phyloP scores from a whole-genome alignment of 169 alveolate species.

The Perkinsus olseni region DNA sequence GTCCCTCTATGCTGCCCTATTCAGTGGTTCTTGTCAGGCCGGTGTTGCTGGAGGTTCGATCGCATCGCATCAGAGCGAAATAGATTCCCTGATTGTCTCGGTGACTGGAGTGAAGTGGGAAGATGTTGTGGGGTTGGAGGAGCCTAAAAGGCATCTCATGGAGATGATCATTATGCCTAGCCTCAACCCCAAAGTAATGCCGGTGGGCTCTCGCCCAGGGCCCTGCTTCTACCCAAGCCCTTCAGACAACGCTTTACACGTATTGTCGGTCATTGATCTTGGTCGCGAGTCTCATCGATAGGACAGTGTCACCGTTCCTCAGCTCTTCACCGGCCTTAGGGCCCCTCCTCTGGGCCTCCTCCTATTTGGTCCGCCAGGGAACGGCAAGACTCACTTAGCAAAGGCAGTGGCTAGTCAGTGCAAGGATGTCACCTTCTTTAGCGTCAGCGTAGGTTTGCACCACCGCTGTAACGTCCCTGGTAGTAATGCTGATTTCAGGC shows the following conservation, averaged over 20 bases:
- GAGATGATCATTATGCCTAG: constrained; percentile 65
- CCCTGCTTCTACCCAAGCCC: no score
- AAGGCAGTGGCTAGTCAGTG: constrained; percentile 77
- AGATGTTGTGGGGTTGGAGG: constrained; percentile 76
- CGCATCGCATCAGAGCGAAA: neutral
- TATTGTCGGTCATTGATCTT: no score
- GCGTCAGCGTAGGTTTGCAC: neutral
- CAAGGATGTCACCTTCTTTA: constrained; percentile 38
- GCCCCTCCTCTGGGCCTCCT: constrained; percentile 63
- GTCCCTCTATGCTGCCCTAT: neutral
- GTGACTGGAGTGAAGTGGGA: constrained; percentile 59
- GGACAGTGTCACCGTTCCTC: no score
- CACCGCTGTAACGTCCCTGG: neutral
- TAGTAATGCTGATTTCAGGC: constrained; percentile 32
- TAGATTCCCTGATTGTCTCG: neutral
- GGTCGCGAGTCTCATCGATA: no score
- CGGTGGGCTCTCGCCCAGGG: no score
- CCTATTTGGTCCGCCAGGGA: constrained; percentile 81
- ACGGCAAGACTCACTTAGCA: constrained; percentile 78
- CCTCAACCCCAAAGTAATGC: constrained; percentile 50
- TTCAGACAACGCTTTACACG: no score
- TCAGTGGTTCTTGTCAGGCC: neutral
- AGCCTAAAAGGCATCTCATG: constrained; percentile 66
- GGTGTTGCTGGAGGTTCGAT: neutral
- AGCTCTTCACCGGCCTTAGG: constrained; percentile 65